A percentile compares a stretch with the other conserved stretches of the same genome.
phyloP scores from a whole-genome alignment of 176 grass and related monocot species.

The Chloris gayana region DNA sequence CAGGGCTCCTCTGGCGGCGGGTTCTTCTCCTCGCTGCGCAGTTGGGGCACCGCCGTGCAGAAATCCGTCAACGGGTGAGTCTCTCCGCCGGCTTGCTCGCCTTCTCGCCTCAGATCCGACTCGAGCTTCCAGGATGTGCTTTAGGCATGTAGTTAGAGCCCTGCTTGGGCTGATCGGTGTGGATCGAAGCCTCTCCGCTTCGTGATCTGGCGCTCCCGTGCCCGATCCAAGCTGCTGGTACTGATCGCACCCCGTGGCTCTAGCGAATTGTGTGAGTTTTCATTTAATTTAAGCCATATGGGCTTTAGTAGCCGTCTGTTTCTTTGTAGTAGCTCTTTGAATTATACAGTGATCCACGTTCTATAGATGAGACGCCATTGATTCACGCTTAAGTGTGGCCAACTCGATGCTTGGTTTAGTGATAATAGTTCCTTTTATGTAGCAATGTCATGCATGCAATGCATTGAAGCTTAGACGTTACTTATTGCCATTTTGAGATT shows the following conservation, averaged over 20 bases:
- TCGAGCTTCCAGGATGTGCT: constrained; percentile 9
- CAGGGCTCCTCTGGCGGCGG: constrained; percentile 48
- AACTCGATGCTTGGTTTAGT: background rate
- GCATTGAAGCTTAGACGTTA: background rate
- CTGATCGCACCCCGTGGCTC: background rate
- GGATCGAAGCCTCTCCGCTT: constrained; percentile 3
- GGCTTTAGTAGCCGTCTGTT: background rate
- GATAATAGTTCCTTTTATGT: background rate
- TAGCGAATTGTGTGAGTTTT: background rate
- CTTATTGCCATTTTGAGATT: background rate
- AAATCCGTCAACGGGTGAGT: constrained; percentile 95
- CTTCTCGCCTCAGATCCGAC: constrained; percentile 37
- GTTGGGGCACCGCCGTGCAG: constrained; percentile 68
- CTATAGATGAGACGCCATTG: background rate
- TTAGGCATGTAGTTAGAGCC: background rate
- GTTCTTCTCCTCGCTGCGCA: constrained; percentile 70
- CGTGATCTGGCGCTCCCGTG: constrained; percentile 41
- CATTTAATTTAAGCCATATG: constrained; percentile 31
- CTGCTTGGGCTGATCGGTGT: constrained; percentile 24
- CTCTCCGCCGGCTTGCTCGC: background rate
- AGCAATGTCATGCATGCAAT: background rate
- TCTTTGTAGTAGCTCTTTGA: background rate
- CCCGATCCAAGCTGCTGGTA: constrained; percentile 27
- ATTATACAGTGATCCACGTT: background rate
- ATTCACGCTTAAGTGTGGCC: background rate